Conservation (phyloP, 768 basidiomycete genomes). For the Calvatia gigantea region DNA sequence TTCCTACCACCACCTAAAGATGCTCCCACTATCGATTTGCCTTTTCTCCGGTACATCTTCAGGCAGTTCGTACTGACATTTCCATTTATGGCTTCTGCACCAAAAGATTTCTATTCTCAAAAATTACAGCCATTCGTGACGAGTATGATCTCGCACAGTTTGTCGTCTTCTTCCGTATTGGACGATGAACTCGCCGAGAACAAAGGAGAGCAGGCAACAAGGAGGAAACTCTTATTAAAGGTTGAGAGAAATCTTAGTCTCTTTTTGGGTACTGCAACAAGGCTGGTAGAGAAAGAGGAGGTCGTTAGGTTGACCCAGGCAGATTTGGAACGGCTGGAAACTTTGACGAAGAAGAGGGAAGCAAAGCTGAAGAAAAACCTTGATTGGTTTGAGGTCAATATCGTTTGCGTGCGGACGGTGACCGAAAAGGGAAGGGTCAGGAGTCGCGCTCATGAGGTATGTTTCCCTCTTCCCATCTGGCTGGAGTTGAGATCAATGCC, state of each 20-base stretch:
- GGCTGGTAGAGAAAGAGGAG: conserved; percentile 81
- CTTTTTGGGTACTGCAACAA: conserved; percentile 78
- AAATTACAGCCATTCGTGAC: conserved; percentile 95
- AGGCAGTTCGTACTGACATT: conserved; percentile 92
- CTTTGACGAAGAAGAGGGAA: conserved; percentile 60
- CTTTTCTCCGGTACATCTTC: conserved; percentile 87
- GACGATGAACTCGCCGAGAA: conserved; percentile 38
- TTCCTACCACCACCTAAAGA: conserved; percentile 70
- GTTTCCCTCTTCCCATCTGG: conserved; percentile 21
- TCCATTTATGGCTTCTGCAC: conserved; percentile 89
- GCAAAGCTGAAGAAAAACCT: conserved; percentile 42
- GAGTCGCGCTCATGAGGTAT: conserved; percentile 82
- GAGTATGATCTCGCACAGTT: conserved; percentile 76
- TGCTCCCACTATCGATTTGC: conserved; percentile 64
- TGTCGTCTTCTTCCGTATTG: conserved; percentile 57
- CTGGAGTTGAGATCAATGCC: conserved; percentile 10
- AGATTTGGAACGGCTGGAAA: conserved; percentile 79
- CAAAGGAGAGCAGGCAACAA: conserved; percentile 49
- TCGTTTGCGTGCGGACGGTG: conserved; percentile 83
- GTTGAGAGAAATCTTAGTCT: conserved; percentile 82
- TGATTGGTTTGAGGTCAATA: conserved; percentile 83
- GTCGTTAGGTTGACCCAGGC: conserved; percentile 85
- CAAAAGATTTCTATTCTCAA: conserved; percentile 86
- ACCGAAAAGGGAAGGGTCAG: conserved; percentile 83
- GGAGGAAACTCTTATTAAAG: conserved; percentile 69